Conservation (phyloP, 495 filamentous ascomycete species). For the Sordaria brevicollis region DNA sequence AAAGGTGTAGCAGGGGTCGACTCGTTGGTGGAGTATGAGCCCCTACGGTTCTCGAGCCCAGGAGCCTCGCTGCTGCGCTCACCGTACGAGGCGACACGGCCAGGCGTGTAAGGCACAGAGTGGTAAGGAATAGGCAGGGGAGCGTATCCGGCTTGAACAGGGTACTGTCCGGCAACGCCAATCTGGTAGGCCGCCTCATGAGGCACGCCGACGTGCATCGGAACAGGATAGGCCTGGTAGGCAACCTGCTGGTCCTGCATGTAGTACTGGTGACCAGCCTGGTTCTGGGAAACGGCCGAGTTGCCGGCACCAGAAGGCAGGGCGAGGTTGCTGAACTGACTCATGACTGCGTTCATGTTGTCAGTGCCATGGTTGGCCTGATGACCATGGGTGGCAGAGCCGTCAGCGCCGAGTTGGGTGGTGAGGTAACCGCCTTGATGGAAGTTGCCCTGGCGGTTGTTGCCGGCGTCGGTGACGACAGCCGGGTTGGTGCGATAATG, state of each 20-base stretch:
- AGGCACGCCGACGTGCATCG: slow-evolving; percentile 21
- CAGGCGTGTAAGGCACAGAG: slow-evolving; percentile 40
- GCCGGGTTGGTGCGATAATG: slow-evolving; percentile 13
- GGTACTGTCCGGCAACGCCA: slow-evolving; percentile 19
- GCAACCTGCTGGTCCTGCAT: slow-evolving; percentile 21
- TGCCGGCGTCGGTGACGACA: slow-evolving; percentile 16
- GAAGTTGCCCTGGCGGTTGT: slow-evolving; percentile 9
- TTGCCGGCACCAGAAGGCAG: slow-evolving; percentile 20
- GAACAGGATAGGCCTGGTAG: slow-evolving; percentile 22
- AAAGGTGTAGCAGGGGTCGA: slow-evolving; percentile 51
- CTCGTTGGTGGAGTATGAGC: slow-evolving; percentile 62
- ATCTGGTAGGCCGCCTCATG: slow-evolving; percentile 17
- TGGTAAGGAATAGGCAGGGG: slow-evolving; percentile 23
- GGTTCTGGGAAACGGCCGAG: slow-evolving; percentile 13
- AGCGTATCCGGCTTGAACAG: slow-evolving; percentile 26
- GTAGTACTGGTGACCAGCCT: slow-evolving; percentile 22
- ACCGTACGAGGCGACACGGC: slow-evolving; percentile 27
- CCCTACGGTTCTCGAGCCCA: slow-evolving; percentile 49
- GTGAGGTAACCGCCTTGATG: slow-evolving; percentile 15
- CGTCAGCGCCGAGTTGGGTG: slow-evolving; percentile 12
- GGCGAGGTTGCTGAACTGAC: slow-evolving; percentile 29
- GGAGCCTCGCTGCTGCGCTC: slow-evolving; percentile 42
- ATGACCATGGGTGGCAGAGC: slow-evolving; percentile 12
- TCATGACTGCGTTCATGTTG: slow-evolving; percentile 22
- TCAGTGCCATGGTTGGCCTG: slow-evolving; percentile 15